These are phyloP conservation scores for Fusarium sp. DNA, from an alignment of 2,329 filamentous ascomycete genomes.

Conservation along the genomic window DNA sequence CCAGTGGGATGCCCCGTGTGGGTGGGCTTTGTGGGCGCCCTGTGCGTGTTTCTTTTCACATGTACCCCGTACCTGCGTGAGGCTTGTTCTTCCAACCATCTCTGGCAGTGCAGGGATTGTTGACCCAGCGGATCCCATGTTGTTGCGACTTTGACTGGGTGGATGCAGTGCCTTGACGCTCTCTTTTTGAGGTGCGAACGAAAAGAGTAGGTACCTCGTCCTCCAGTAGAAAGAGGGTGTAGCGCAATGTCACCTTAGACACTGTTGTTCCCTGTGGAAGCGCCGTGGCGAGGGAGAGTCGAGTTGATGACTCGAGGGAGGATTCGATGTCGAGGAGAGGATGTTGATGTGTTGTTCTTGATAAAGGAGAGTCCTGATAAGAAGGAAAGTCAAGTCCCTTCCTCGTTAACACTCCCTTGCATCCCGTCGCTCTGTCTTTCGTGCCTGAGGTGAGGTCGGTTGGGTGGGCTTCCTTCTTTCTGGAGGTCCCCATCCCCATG, in stretches of 20 bases:
- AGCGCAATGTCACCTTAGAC: background rate
- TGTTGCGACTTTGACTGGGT: constrained; percentile 6
- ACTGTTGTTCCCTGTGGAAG: background rate
- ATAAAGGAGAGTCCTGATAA: background rate
- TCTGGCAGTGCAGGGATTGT: constrained; percentile 1
- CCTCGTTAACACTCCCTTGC: constrained; percentile 18
- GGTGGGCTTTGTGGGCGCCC: constrained; percentile 6
- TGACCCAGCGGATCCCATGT: constrained; percentile 17
- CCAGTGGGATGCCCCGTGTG: constrained; percentile 10
- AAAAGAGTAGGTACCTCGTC: background rate
- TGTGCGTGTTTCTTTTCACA: constrained; percentile 14
- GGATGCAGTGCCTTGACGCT: constrained; percentile 7
- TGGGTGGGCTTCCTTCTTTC: background rate
- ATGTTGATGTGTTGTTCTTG: constrained; percentile 12
- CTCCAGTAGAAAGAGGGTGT: background rate
- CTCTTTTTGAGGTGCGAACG: background rate
- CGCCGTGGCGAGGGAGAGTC: background rate
- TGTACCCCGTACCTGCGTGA: constrained; percentile 33
- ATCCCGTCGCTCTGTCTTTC: constrained; percentile 29
- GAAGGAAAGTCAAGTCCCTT: background rate
- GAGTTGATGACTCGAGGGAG: constrained; percentile 24
- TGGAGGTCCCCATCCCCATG: constrained; percentile 13
- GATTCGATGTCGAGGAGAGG: constrained; percentile 25
- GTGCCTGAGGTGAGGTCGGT: constrained; percentile 7
- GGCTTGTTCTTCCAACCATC: constrained; percentile 1